Evolutionary conservation across 2,329 filamentous ascomycete genomes (phyloP), one percentile per base, ranked within the genome.

Genomic region (Pseudohalonectria lignicola): DNA sequence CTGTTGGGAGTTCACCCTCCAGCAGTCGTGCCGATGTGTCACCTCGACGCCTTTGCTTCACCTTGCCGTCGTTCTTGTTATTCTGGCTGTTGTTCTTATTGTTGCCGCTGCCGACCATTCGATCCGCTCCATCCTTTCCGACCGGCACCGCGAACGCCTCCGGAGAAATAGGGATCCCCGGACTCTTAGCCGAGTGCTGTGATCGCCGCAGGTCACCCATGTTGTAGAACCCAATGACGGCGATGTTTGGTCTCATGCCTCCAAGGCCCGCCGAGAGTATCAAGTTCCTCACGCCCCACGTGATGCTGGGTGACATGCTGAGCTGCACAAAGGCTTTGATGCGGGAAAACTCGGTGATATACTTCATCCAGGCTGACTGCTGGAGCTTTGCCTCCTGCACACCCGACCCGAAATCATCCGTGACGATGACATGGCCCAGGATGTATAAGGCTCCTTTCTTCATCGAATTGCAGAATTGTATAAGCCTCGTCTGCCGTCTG

Each of bases 251-350:
- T 31, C 86, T 67, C 86, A 94, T 93, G 12, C 86, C 86, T 4
- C 86, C 86, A 2, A 94, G 63, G 0, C 86, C 86, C 13, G 86
- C 82, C 10, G 82, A 84, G 9, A 94, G 60, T 8, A 92, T 82
- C 33, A 93, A 67, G 49, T 93, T 94, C 16, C 86, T 71, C 17
- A 86, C 74, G 1, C 86, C 86, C 86, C 86, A 94, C 49, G 83
- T 86, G 21, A 88, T 75, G 3, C 77, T 76, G 0, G 86, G 86
- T 1, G 85, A 86, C 54, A 94, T 84, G 12, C 83, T 78, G 37
- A 94, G 74, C 48, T 94, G 88, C 11, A 93, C 80, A 53, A 94
- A 94, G 0, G 86, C 86, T 56, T 94, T 94, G 53, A 93, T 86
- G 48, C 76, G 79, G 1, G 84, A 86, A 46, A 79, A 86, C 49